phyloP scores from a whole-genome alignment of 306 rosid genomes.

The Citrullus amarus region DNA sequence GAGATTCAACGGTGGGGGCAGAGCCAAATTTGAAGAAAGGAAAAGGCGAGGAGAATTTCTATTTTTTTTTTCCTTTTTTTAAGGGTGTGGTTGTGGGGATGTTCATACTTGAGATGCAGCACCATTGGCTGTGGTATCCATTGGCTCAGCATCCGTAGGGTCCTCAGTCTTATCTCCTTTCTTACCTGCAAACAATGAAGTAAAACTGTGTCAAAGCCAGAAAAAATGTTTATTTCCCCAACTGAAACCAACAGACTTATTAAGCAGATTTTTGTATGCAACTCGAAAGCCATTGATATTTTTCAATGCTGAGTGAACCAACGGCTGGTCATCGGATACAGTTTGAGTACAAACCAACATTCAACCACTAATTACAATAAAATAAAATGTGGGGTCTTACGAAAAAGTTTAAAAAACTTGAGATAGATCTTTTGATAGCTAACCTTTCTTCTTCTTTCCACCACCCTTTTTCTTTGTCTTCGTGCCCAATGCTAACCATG shows the following conservation, averaged over 20 bases:
- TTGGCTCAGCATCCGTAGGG: slow-evolving; percentile 48
- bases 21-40: slow-evolving; percentile 42
- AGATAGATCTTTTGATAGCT: background rate
- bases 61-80: background rate
- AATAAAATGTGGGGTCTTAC: background rate
- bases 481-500: slow-evolving; percentile 80
- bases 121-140: slow-evolving; percentile 42
- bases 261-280: background rate
- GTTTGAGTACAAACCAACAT: background rate
- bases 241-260: too few relatives aligned
- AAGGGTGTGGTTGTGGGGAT: background rate
- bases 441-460: slow-evolving; percentile 96
- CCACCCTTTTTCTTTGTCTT: slow-evolving; percentile 97
- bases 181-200: slow-evolving; percentile 39
- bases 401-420: background rate
- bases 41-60: background rate
- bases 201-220: background rate
- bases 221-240: background rate
- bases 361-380: background rate
- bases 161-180: slow-evolving; percentile 71
- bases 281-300: background rate
- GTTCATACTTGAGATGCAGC: slow-evolving; percentile 54
- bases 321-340: background rate
- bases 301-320: background rate
- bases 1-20: slow-evolving; percentile 26